A percentile compares a stretch with the other conserved stretches of the same genome.
These are phyloP conservation scores for Phaeosphaeria sp. DNA, from an alignment of 2,329 filamentous ascomycete species.

Conservation along the genomic window DNA sequence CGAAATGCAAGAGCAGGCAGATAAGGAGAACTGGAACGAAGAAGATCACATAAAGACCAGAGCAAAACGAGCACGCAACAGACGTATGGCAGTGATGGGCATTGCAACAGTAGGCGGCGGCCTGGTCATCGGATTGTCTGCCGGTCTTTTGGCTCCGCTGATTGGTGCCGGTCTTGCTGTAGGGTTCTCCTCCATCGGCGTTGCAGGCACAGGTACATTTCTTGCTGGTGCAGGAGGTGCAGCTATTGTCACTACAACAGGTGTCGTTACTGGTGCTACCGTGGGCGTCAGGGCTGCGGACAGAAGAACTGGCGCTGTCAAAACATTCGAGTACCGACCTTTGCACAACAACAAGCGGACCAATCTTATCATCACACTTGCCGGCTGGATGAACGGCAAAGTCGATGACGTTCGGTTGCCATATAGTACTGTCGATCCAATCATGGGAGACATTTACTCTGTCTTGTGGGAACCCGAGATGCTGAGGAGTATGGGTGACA, in stretches of 20 bases:
- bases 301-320: conserved; percentile 86
- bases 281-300: conserved; percentile 88
- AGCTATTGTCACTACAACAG: conserved; percentile 89
- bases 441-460: conserved; percentile 98
- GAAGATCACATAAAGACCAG: conserved; percentile 89
- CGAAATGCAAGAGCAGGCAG: conserved; percentile 94
- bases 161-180: conserved; percentile 94
- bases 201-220: conserved; percentile 86
- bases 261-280: conserved; percentile 82
- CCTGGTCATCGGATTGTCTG: conserved; percentile 92
- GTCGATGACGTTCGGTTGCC: conserved; percentile 95
- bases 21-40: conserved; percentile 98
- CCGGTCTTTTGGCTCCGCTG: conserved; percentile 87
- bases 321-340: conserved; percentile 95
- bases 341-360: conserved; percentile 98
- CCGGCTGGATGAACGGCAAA: conserved; percentile 98
- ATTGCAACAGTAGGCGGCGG: conserved; percentile 94
- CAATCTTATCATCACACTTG: conserved; percentile 92
- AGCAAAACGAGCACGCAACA: conserved; percentile 79
- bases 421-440: conserved; percentile 93
- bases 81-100: conserved; percentile 92
- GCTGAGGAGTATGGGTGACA: conserved; percentile 96
- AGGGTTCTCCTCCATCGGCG: conserved; percentile 93
- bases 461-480: conserved; percentile 98
- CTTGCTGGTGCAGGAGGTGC: conserved; percentile 90